These are phyloP conservation scores for Neoboletus brunneissimus DNA, from an alignment of 768 basidiomycete species.

Conservation along the genomic window DNA sequence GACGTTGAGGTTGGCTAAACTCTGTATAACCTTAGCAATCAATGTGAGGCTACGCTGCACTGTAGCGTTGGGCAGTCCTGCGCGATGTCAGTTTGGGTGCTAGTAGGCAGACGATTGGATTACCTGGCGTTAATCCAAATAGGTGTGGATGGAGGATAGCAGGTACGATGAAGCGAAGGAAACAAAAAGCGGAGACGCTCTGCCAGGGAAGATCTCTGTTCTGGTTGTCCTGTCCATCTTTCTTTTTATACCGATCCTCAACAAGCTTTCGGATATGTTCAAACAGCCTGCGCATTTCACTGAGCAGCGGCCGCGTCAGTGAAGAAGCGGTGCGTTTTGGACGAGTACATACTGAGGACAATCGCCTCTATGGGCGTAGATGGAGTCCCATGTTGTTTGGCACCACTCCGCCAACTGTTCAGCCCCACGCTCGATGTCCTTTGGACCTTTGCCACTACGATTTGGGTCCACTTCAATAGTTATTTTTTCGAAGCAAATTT, in stretches of 20 bases:
- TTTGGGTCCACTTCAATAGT: constrained; percentile 81
- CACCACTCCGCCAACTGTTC: constrained; percentile 77
- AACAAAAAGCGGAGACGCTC: constrained; percentile 86
- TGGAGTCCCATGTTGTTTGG: constrained; percentile 75
- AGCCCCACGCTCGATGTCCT: constrained; percentile 64
- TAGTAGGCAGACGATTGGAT: constrained; percentile 5
- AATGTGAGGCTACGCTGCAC: constrained; percentile 80
- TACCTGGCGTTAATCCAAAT: constrained; percentile 76
- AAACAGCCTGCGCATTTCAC: constrained; percentile 73
- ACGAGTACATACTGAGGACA: constrained; percentile 65
- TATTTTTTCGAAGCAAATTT: constrained; percentile 68
- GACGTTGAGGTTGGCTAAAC: constrained; percentile 78
- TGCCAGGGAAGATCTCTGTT: constrained; percentile 67
- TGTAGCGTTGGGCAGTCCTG: constrained; percentile 63
- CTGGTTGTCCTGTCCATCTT: constrained; percentile 39
- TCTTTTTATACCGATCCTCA: constrained; percentile 56
- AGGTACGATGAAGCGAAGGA: constrained; percentile 86
- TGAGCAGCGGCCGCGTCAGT: constrained; percentile 27
- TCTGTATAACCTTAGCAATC: constrained; percentile 88
- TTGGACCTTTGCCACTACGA: constrained; percentile 56
- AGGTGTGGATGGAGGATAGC: constrained; percentile 87
- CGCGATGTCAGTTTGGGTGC: constrained; percentile 10
- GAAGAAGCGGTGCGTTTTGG: constrained; percentile 4
- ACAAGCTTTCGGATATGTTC: constrained; percentile 69
- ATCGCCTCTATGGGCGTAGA: constrained; percentile 67